Percentiles rank a stretch among this genome's conserved stretches.
Evolutionary conservation across 2,329 filamentous ascomycete genomes (phyloP).

Genomic region (Fusarium sp.): DNA sequence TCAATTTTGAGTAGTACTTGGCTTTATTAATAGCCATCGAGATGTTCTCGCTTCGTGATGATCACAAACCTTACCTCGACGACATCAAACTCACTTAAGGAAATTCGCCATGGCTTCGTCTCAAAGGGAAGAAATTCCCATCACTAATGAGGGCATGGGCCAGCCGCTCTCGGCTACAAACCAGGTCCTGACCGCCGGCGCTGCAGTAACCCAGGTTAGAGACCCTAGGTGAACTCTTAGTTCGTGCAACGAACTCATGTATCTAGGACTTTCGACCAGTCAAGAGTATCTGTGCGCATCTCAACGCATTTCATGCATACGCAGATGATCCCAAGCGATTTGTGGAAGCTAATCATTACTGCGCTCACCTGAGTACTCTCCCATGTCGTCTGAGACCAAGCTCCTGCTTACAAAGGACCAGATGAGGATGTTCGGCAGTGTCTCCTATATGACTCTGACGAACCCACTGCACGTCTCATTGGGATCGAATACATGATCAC

Average conservation of each 20-base stretch:
- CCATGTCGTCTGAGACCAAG: accelerated
- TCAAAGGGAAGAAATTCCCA: constrained; percentile 8
- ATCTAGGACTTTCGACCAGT: constrained; percentile 74
- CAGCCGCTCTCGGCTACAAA: constrained; percentile 66
- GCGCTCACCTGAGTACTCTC: constrained; percentile 72
- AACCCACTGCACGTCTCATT: constrained; percentile 77
- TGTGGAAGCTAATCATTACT: constrained; percentile 88
- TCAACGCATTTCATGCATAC: constrained; percentile 90
- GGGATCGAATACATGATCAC: constrained; percentile 92
- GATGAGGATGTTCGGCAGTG: constrained; percentile 81
- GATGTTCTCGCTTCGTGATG: not conserved
- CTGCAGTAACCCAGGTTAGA: constrained; percentile 66
- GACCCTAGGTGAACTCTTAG: accelerated
- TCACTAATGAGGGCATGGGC: constrained; percentile 52
- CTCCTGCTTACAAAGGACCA: constrained; percentile 49
- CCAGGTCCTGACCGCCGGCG: constrained; percentile 70
- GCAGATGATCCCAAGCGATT: constrained; percentile 75
- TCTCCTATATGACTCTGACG: constrained; percentile 81
- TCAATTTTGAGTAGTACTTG: not conserved
- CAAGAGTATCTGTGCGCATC: constrained; percentile 81
- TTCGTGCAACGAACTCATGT: not conserved
- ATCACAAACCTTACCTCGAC: constrained; percentile 23
- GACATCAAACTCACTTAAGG: not conserved
- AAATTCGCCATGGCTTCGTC: constrained; percentile 14
- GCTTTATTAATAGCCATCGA: not conserved